A percentile compares a stretch with the other conserved stretches of the same genome.
phyloP scores from a whole-genome alignment of 768 basidiomycete genomes.

The Phaeolepiota aurea region DNA sequence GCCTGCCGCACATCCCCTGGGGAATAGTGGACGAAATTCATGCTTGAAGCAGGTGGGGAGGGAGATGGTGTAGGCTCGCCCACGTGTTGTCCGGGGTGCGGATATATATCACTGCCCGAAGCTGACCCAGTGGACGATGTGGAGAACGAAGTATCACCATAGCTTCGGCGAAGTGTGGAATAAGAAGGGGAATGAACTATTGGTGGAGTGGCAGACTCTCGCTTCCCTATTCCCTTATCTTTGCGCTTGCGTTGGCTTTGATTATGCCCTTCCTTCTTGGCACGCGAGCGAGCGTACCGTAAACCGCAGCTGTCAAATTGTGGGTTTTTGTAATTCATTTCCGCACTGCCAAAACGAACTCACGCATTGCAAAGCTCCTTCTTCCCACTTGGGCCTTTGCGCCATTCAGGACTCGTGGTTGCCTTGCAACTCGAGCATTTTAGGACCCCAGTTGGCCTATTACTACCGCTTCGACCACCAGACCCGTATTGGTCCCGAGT shows the following conservation, averaged over 20 bases:
- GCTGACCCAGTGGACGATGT: slow-evolving; percentile 45
- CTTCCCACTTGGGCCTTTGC: slow-evolving; percentile 84
- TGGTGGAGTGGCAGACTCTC: slow-evolving; percentile 34
- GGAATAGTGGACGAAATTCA: slow-evolving; percentile 54
- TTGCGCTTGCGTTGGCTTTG: slow-evolving; percentile 53
- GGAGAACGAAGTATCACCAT: slow-evolving; percentile 35
- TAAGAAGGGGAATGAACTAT: slow-evolving; percentile 27
- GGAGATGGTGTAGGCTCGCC: slow-evolving; percentile 40
- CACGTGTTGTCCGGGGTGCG: slow-evolving; percentile 32
- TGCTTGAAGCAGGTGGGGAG: slow-evolving; percentile 56
- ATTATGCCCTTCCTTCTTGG: slow-evolving; percentile 74
- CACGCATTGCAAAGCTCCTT: slow-evolving; percentile 92
- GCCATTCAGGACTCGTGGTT: slow-evolving; percentile 82
- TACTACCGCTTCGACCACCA: slow-evolving; percentile 42
- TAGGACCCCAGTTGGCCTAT: slow-evolving; percentile 64
- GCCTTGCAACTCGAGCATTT: slow-evolving; percentile 77
- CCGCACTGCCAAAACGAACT: slow-evolving; percentile 21
- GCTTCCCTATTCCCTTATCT: slow-evolving; percentile 42
- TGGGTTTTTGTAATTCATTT: background rate
- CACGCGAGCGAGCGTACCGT: slow-evolving; percentile 79
- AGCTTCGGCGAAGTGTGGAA: slow-evolving; percentile 36
- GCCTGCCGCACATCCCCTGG: slow-evolving; percentile 24
- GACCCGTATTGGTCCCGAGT: slow-evolving; percentile 36
- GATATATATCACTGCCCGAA: slow-evolving; percentile 49
- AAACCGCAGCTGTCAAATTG: slow-evolving; percentile 58